A percentile compares a stretch with the other conserved stretches of the same genome.
These are phyloP conservation scores for Picea glauca DNA, from an alignment of 75 land plant genomes.

Conservation along the genomic window DNA sequence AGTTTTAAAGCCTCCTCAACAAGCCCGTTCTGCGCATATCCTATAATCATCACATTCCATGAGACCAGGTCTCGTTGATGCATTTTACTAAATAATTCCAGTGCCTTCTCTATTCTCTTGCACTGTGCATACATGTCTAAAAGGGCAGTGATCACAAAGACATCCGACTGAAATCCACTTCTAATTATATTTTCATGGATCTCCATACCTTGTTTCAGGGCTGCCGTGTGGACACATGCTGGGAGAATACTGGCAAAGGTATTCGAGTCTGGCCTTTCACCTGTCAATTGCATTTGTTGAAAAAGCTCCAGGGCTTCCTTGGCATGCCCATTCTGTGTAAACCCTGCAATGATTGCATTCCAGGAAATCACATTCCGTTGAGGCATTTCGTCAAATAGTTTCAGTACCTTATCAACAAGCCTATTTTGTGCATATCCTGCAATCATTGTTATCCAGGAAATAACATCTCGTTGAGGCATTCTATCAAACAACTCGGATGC, in stretches of 20 bases:
- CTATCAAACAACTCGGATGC: conserved; percentile 13
- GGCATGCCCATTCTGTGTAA: conserved; percentile 11
- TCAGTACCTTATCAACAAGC: conserved; percentile 11
- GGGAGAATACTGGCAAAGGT: conserved; percentile 22
- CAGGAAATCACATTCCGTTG: conserved; percentile 20
- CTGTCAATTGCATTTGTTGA: conserved; percentile 22
- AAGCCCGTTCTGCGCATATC: conserved; percentile 21
- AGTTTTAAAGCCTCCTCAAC: conserved; percentile 15
- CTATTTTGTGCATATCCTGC: conserved; percentile 23
- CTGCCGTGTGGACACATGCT: conserved; percentile 18
- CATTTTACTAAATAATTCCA: conserved; percentile 9
- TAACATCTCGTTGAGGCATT: conserved; percentile 6
- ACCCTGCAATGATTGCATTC: conserved; percentile 26
- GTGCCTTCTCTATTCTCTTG: conserved; percentile 18
- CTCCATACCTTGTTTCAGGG: conserved; percentile 13
- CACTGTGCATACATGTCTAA: conserved; percentile 18
- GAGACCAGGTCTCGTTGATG: conserved; percentile 13
- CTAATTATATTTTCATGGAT: conserved; percentile 14
- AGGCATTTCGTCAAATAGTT: conserved; percentile 15
- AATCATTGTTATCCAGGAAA: conserved; percentile 21
- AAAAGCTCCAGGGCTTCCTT: conserved; percentile 16
- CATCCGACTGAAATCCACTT: conserved; percentile 7
- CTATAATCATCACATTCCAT: conserved; percentile 28
- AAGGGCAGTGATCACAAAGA: conserved; percentile 24
- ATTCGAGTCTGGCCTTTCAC: conserved; percentile 18